A percentile compares a stretch with the other conserved stretches of the same genome.
Evolutionary conservation across 305 asterid species (phyloP).

Genomic region (Ajuga reptans): DNA sequence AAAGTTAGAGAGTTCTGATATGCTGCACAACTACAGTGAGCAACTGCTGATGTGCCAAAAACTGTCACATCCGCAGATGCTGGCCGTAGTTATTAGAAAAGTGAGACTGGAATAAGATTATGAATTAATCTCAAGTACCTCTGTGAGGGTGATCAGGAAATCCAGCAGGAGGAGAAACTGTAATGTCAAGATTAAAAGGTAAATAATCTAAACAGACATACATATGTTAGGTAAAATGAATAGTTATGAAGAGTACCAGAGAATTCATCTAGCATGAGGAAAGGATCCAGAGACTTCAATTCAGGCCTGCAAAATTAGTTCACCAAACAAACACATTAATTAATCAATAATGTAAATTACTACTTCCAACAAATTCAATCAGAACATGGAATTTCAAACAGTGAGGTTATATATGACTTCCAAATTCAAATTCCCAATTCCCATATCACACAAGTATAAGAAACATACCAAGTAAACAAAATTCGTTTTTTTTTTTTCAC

Average conservation of each 20-base stretch:
- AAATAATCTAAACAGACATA: background rate
- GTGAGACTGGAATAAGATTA: background rate
- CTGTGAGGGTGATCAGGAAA: constrained; percentile 98
- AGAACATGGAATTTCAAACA: no score
- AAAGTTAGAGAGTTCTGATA: no score
- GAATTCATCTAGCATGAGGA: constrained; percentile 85
- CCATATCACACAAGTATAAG: background rate
- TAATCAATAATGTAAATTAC: background rate
- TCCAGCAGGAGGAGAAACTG: constrained; percentile 95
- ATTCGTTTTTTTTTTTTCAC: no score
- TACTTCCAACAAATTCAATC: no score
- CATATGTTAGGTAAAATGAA: no score
- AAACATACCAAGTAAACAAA: no score
- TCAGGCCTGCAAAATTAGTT: constrained; percentile 56
- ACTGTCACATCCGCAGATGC: no score
- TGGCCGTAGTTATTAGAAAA: no score
- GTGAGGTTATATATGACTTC: no score
- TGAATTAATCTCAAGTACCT: constrained; percentile 33
- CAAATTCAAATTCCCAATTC: background rate
- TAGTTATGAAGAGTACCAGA: constrained; percentile 43
- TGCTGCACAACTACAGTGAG: no score
- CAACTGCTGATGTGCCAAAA: no score
- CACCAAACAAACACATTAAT: constrained; percentile 2
- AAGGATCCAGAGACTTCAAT: constrained; percentile 77
- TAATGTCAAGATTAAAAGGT: background rate